These are phyloP conservation scores for Gypsophila paniculata DNA, from an alignment of 179 eudicot genomes.

Conservation along the genomic window DNA sequence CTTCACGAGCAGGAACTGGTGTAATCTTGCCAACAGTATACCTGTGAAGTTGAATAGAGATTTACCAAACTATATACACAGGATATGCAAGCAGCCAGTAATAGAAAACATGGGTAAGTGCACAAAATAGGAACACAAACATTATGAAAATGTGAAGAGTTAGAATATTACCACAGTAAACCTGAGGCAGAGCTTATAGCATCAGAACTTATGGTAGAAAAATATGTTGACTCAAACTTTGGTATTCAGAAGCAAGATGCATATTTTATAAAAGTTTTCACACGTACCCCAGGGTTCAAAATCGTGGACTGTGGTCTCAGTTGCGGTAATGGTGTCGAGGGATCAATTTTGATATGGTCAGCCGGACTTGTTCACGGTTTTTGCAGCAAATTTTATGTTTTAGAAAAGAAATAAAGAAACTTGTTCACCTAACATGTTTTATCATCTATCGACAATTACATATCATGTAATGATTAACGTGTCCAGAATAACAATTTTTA, in stretches of 20 bases:
- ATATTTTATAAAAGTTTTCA: not conserved
- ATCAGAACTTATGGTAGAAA: not conserved
- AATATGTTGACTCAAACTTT: not conserved
- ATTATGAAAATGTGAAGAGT: not conserved
- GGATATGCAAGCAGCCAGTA: conserved; percentile 4
- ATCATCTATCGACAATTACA: no score
- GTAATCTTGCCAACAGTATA: conserved; percentile 98
- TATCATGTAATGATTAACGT: no score
- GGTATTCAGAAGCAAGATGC: not conserved
- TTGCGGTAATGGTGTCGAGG: no score
- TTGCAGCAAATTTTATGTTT: no score
- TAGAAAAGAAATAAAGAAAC: no score
- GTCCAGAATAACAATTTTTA: no score
- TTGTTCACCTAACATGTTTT: no score
- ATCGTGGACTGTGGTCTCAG: no score
- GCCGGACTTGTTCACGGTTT: no score
- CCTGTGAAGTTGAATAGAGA: conserved; percentile 37
- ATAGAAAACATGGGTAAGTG: not conserved
- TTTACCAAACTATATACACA: conserved; percentile 10
- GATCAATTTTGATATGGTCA: no score
- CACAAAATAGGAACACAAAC: not conserved
- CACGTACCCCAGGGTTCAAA: not conserved
- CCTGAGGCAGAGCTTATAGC: not conserved
- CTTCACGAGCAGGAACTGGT: conserved; percentile 73
- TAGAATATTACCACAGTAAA: not conserved